Evolutionary conservation across 768 basidiomycete genomes (phyloP).

Genomic region (Tylopilus intermedius): DNA sequence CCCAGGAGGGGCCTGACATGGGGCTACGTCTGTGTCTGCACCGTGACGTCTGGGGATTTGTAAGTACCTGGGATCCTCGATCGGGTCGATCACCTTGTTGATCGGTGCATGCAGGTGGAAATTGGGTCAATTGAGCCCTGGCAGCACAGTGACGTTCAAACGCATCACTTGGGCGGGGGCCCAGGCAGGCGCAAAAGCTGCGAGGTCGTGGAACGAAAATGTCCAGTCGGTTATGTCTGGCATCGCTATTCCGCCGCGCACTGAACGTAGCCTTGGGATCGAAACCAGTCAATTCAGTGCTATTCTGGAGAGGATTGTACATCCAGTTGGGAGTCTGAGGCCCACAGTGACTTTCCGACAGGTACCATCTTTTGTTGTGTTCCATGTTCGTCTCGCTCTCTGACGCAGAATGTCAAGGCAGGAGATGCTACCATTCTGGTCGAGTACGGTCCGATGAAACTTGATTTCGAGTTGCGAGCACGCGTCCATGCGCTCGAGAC

Average conservation of each 20-base stretch:
- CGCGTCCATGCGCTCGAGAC: conserved; percentile 30
- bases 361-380: conserved; percentile 31
- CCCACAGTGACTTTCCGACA: conserved; percentile 49
- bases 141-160: conserved; percentile 48
- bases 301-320: conserved; percentile 12
- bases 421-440: conserved; percentile 61
- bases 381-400: background rate
- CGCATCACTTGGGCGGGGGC: conserved; percentile 44
- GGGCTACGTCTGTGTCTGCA: conserved; percentile 55
- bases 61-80: conserved; percentile 24
- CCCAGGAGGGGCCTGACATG: conserved; percentile 60
- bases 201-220: conserved; percentile 30
- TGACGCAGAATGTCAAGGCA: conserved; percentile 35
- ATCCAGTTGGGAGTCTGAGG: conserved; percentile 9
- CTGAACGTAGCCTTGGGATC: background rate
- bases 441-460: conserved; percentile 26
- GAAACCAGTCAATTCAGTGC: background rate
- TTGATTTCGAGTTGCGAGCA: no score
- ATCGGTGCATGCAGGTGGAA: conserved; percentile 50
- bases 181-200: conserved; percentile 20
- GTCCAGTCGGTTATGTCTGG: conserved; percentile 12
- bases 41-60: conserved; percentile 48
- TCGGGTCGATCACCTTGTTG: background rate
- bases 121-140: conserved; percentile 59
- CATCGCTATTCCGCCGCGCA: background rate